phyloP scores from a whole-genome alignment of 768 basidiomycete species.

The Mycena maculata region DNA sequence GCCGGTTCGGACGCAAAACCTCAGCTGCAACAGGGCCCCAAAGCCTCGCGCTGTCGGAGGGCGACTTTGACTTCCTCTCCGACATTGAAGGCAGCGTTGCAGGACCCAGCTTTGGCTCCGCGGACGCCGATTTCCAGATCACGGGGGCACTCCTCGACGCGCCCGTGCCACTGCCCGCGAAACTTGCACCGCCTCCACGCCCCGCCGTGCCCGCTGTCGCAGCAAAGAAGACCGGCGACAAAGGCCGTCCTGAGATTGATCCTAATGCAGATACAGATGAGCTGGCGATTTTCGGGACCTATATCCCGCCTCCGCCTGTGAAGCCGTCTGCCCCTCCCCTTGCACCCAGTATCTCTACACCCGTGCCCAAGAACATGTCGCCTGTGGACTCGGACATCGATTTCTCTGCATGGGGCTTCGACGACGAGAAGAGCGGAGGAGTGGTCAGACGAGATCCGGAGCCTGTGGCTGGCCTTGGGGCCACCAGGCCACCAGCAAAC shows the following conservation, averaged over 20 bases:
- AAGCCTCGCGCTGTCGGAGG: slow-evolving; percentile 75
- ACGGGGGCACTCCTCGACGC: slow-evolving; percentile 35
- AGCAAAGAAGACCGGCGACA: neutral
- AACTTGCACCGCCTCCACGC: slow-evolving; percentile 62
- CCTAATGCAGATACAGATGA: slow-evolving; percentile 17
- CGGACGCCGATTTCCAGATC: slow-evolving; percentile 10
- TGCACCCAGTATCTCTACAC: slow-evolving; percentile 11
- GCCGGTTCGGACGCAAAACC: slow-evolving; percentile 72
- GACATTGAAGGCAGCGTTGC: slow-evolving; percentile 53
- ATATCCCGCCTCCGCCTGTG: slow-evolving; percentile 9
- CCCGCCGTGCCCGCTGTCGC: slow-evolving; percentile 37
- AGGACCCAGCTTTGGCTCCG: neutral
- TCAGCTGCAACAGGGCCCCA: slow-evolving; percentile 50
- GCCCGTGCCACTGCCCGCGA: slow-evolving; percentile 55
- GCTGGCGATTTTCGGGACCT: slow-evolving; percentile 22
- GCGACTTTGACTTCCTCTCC: slow-evolving; percentile 86
- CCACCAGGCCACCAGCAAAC: neutral
- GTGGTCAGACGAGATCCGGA: slow-evolving; percentile 18
- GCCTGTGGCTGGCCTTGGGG: neutral
- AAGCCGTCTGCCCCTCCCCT: slow-evolving; percentile 21
- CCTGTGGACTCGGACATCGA: slow-evolving; percentile 28
- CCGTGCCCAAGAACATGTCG: slow-evolving; percentile 12
- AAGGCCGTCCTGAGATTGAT: slow-evolving; percentile 15
- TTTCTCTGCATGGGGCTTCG: slow-evolving; percentile 34
- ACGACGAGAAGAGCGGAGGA: slow-evolving; percentile 25